Percentiles rank a stretch among this genome's conserved stretches.
phyloP scores from a whole-genome alignment of 805 yeast species.

The Nakazawaea ambrosiae region DNA sequence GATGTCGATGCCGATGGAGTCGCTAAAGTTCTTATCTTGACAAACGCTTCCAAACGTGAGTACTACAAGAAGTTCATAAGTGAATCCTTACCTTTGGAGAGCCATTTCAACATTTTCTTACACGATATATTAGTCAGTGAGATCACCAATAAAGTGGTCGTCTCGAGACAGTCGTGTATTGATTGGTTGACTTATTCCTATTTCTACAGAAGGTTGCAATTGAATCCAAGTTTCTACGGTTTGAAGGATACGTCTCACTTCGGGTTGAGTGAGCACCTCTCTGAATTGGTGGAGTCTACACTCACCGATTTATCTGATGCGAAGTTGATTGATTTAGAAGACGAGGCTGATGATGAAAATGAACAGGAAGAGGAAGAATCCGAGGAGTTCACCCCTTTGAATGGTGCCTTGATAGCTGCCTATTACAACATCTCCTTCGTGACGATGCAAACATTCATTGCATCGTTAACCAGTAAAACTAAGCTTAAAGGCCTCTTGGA shows the following conservation, averaged over 20 bases:
- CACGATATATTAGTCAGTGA: slow-evolving; percentile 71
- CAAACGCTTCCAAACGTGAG: slow-evolving; percentile 44
- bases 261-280: slow-evolving; percentile 75
- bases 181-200: slow-evolving; percentile 86
- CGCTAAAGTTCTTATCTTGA: slow-evolving; percentile 46
- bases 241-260: slow-evolving; percentile 51
- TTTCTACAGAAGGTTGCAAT: slow-evolving; percentile 71
- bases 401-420: slow-evolving; percentile 69
- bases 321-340: slow-evolving; percentile 54
- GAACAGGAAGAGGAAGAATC: slow-evolving; percentile 30
- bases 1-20: slow-evolving; percentile 20
- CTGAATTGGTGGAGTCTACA: slow-evolving; percentile 73
- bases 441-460: slow-evolving; percentile 57
- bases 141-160: slow-evolving; percentile 58
- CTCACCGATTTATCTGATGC: slow-evolving; percentile 56
- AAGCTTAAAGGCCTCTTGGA: slow-evolving; percentile 59
- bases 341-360: slow-evolving; percentile 27
- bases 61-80: slow-evolving; percentile 67
- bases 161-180: slow-evolving; percentile 73
- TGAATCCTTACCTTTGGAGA: slow-evolving; percentile 80
- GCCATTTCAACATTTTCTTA: slow-evolving; percentile 50
- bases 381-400: slow-evolving; percentile 48
- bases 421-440: slow-evolving; percentile 59
- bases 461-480: slow-evolving; percentile 45
- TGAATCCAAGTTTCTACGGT: slow-evolving; percentile 89